Base-by-base conservation (phyloP, 2,329 filamentous ascomycete genomes). In the Tolypocladium cylindrosporum region DNA sequence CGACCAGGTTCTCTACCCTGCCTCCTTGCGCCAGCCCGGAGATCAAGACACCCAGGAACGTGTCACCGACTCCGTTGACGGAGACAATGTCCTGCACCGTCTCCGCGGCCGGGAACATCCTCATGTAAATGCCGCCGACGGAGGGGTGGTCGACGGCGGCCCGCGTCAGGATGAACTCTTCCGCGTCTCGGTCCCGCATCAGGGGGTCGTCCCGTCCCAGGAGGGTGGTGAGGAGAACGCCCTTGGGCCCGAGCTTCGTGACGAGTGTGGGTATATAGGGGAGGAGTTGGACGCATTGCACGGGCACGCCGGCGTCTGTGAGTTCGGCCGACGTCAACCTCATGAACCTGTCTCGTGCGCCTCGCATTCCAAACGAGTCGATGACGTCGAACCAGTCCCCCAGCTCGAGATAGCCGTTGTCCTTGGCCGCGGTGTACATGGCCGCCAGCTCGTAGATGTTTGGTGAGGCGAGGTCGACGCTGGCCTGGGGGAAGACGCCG, bases 51-150 rank as follows among this genome's bases (percentile, higher is more conserved):
- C 93, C 94, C 10, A 95, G 77, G 70, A 97, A 92, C 0, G 94
- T 97, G 72, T 99, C 94, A 0, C 94, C 94, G 2, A 91, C 91
- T 0, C 93, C 94, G 69, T 97, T 97, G 11, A 97, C 93, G 53
- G 91, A 96, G 1, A 93, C 85, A 1, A 96, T 79, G 34, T 94
- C 84, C 24, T 81, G 74, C 0, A 96, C 79, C 19, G 77, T 74
- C 68, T 89, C 85, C 1, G 82, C 82, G 0, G 88, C 78, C 0
- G 89, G 84, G 69, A 90, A 89, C 24, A 83, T 63, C 40, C 82
- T 71, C 86, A 97, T 91, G 67, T 97, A 97, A 3, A 97, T 79
- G 0, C 92, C 93, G 0, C 91, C 85, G 0, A 87, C 77, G 9
- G 77, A 71, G 1, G 75, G 75, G 37, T 82, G 78, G 2, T 78